Evolutionary conservation across 2,329 filamentous ascomycete species (phyloP).

Genomic region (Apiospora pterosperma): DNA sequence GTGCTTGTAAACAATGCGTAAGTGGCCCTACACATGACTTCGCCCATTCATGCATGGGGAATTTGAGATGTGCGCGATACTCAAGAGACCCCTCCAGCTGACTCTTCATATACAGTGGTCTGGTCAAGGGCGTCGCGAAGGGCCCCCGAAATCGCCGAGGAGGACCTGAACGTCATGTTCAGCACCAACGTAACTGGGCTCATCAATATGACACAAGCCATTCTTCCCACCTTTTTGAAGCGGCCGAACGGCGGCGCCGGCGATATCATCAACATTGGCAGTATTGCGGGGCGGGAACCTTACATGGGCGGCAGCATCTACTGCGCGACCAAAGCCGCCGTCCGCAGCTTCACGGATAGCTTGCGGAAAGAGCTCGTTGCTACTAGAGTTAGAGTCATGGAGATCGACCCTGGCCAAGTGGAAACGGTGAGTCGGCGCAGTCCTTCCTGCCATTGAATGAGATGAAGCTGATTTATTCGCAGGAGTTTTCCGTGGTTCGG

Average conservation of each 20-base stretch:
- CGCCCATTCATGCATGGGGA: not conserved
- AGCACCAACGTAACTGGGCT: constrained; percentile 90
- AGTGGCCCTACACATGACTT: constrained; percentile 31
- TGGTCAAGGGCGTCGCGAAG: constrained; percentile 84
- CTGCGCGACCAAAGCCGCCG: constrained; percentile 75
- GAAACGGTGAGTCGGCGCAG: constrained; percentile 49
- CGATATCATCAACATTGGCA: constrained; percentile 90
- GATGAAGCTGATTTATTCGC: not conserved
- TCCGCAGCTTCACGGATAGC: constrained; percentile 69
- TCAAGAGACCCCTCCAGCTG: not conserved
- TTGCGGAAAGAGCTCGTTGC: constrained; percentile 69
- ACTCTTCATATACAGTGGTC: constrained; percentile 52
- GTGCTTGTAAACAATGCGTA: constrained; percentile 96
- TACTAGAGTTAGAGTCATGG: constrained; percentile 66
- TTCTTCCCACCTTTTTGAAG: constrained; percentile 77
- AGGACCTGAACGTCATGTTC: constrained; percentile 86
- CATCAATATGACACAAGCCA: constrained; percentile 93
- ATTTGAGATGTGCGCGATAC: not conserved
- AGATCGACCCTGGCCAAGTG: constrained; percentile 75
- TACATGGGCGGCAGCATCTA: constrained; percentile 75
- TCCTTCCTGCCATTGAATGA: not conserved
- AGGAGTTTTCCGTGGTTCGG: constrained; percentile 71
- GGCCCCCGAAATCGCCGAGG: constrained; percentile 78
- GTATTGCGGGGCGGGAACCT: constrained; percentile 56
- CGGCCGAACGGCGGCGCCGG: constrained; percentile 73